These are phyloP conservation scores for Septoria linicola DNA, from an alignment of 2,329 filamentous ascomycete genomes.

Conservation along the genomic window DNA sequence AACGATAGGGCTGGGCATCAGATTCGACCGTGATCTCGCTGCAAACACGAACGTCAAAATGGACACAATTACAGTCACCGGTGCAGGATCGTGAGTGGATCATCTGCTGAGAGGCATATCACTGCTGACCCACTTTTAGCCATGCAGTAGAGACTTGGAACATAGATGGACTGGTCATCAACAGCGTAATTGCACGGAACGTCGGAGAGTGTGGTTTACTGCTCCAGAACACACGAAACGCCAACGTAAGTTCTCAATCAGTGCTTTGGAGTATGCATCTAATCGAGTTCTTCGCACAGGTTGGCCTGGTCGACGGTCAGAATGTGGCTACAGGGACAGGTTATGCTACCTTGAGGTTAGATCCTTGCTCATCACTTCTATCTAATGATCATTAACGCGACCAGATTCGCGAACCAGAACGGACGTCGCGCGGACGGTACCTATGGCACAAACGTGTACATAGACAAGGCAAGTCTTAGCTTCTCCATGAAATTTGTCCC, in stretches of 20 bases:
- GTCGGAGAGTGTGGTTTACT: conserved; percentile 59
- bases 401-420: conserved; percentile 57
- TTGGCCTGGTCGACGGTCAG: conserved; percentile 57
- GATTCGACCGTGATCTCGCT: conserved; percentile 57
- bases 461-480: conserved; percentile 53
- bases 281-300: conserved; percentile 27
- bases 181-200: conserved; percentile 53
- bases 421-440: conserved; percentile 50
- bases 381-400: no score
- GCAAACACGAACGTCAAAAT: conserved; percentile 56
- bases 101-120: no score
- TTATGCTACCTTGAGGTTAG: conserved; percentile 54
- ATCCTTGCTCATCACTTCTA: no score
- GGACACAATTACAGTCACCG: conserved; percentile 53
- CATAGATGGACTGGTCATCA: conserved; percentile 55
- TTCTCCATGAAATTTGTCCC: no score
- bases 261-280: neutral
- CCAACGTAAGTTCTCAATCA: conserved; percentile 33
- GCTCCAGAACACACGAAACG: conserved; percentile 54
- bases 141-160: conserved; percentile 62
- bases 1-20: conserved; percentile 51
- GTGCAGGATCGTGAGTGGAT: conserved; percentile 55
- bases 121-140: no score
- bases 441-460: conserved; percentile 54
- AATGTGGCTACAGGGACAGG: conserved; percentile 55